Evolutionary conservation across 2,329 filamentous ascomycete species (phyloP).

Genomic region (Mycocentrospora acerina): DNA sequence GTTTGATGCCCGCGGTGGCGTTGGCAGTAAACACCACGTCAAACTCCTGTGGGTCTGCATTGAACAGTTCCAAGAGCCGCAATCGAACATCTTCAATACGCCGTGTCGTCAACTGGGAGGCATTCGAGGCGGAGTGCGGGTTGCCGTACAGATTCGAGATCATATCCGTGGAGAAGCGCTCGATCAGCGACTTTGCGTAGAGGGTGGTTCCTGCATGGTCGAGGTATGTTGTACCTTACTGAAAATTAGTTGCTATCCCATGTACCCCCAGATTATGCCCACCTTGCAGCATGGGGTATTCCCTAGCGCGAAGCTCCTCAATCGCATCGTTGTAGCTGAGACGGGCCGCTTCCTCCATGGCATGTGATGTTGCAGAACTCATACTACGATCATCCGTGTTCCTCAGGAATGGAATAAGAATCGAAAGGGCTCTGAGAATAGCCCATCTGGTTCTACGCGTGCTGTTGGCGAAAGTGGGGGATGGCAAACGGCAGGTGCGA

Average conservation of each 20-base stretch:
- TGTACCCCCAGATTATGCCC: conserved; percentile 8
- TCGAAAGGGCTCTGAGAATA: conserved; percentile 6
- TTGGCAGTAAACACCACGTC: conserved; percentile 92
- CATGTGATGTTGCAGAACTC: conserved; percentile 2
- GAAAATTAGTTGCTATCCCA: conserved; percentile 6
- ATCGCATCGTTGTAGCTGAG: conserved; percentile 59
- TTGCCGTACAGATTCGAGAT: conserved; percentile 81
- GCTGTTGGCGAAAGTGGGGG: conserved; percentile 38
- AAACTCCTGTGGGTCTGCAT: conserved; percentile 77
- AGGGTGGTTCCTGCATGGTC: conserved; percentile 95
- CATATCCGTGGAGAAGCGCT: conserved; percentile 77
- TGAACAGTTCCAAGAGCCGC: conserved; percentile 72
- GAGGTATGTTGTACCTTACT: conserved; percentile 73
- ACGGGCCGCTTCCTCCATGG: conserved; percentile 30
- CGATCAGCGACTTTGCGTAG: conserved; percentile 77
- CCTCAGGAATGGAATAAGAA: conserved; percentile 14
- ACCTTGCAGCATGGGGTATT: conserved; percentile 74
- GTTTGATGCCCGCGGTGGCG: conserved; percentile 85
- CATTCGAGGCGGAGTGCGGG: conserved; percentile 81
- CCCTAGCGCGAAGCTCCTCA: conserved; percentile 58
- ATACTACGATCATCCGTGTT: conserved; percentile 22
- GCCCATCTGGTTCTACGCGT: conserved; percentile 30
- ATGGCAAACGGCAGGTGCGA: conserved; percentile 34
- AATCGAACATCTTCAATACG: conserved; percentile 76
- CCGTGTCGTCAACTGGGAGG: conserved; percentile 74